A percentile compares a stretch with the other conserved stretches of the same genome.
Conservation (phyloP, 176 grass and related monocot genomes). For the Musa beccarii region DNA sequence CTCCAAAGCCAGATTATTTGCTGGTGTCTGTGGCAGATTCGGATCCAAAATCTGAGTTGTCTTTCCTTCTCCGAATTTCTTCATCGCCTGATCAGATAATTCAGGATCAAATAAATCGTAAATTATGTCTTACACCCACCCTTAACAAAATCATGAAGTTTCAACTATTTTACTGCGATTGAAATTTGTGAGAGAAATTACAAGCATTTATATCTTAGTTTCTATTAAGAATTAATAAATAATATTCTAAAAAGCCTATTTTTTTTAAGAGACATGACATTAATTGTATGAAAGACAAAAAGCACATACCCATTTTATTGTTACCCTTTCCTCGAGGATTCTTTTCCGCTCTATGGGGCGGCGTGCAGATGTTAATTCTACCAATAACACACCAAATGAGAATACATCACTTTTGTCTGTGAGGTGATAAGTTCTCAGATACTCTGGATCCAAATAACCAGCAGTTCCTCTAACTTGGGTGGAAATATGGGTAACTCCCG, state of each 20-base stretch:
- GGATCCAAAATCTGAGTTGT: slow-evolving; percentile 61
- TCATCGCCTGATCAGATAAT: slow-evolving; percentile 36
- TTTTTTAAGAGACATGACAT: background rate
- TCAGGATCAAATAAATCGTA: background rate
- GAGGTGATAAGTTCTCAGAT: slow-evolving; percentile 85
- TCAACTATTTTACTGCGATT: too few species aligned
- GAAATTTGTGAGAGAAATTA: too few species aligned
- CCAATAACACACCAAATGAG: slow-evolving; percentile 80
- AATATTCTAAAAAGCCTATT: too few species aligned
- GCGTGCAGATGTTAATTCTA: slow-evolving; percentile 58
- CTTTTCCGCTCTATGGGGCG: slow-evolving; percentile 64
- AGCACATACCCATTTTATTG: slow-evolving; percentile 52
- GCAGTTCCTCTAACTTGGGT: slow-evolving; percentile 93
- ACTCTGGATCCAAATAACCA: slow-evolving; percentile 94
- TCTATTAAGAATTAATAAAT: too few species aligned
- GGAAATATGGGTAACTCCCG: slow-evolving; percentile 35
- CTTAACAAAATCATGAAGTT: background rate
- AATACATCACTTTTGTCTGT: slow-evolving; percentile 95
- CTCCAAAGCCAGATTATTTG: slow-evolving; percentile 33
- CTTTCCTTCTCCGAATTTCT: slow-evolving; percentile 31
- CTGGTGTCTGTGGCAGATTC: slow-evolving; percentile 25
- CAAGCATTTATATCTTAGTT: too few species aligned
- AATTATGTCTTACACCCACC: background rate
- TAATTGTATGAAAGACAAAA: background rate
- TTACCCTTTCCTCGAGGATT: slow-evolving; percentile 52